A percentile compares a stretch with the other conserved stretches of the same genome.
phyloP scores from a whole-genome alignment of 257 asterid species.

The Nicotiana tabacum region DNA sequence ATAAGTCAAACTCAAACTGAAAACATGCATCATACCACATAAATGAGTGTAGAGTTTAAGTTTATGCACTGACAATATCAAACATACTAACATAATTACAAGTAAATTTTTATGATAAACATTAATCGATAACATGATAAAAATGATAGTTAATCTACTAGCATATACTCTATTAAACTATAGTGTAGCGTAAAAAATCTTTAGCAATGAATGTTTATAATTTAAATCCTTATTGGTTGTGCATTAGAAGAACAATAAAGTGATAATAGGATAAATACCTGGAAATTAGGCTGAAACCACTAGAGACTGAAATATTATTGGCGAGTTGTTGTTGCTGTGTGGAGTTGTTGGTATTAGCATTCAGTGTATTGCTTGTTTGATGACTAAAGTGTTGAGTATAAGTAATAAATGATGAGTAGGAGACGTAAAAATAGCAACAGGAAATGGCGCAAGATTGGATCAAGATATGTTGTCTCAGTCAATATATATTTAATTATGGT shows the following conservation, averaged over 20 bases:
- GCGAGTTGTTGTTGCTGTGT: neutral
- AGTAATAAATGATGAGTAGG: neutral
- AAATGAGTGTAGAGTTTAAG: no score
- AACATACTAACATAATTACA: no score
- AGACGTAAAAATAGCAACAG: neutral
- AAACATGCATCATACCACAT: no score
- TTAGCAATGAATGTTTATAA: neutral
- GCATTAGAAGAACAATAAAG: neutral
- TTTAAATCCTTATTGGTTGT: neutral
- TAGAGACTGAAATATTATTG: neutral
- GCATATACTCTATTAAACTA: no score
- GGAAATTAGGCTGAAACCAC: neutral
- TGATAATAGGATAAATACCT: neutral
- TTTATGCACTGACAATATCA: no score
- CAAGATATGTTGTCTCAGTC: neutral
- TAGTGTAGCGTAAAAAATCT: no score
- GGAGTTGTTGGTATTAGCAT: neutral
- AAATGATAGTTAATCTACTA: no score
- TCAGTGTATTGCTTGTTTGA: neutral
- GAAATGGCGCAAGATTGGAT: slow-evolving; percentile 3
- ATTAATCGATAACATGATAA: no score
- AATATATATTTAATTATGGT: no score
- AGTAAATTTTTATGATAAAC: no score
- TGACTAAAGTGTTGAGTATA: neutral
- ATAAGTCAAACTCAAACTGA: no score